A percentile compares a stretch with the other conserved stretches of the same genome.
phyloP scores from a whole-genome alignment of 345 rosid genomes.

The Eucalyptus shirleyi region DNA sequence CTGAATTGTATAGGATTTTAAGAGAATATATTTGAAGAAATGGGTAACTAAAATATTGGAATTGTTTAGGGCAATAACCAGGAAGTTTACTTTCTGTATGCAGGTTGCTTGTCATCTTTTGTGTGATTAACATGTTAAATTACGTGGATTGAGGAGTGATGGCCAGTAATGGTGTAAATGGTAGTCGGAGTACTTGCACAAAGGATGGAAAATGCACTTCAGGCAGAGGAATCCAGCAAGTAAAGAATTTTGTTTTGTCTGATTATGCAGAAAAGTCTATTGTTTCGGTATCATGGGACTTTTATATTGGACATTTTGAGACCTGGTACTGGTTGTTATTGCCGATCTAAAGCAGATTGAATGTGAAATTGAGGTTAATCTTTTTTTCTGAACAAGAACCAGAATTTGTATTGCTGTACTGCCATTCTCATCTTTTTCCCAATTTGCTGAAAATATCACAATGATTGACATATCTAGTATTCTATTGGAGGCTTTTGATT shows the following conservation, averaged over 20 bases:
- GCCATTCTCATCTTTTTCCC: too few relatives aligned
- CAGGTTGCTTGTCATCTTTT: conserved; percentile 73
- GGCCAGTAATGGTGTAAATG: conserved; percentile 95
- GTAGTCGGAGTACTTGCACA: conserved; percentile 51
- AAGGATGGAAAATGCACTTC: conserved; percentile 45
- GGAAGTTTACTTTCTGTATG: not conserved
- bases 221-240: conserved; percentile 90
- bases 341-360: too few relatives aligned
- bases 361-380: too few relatives aligned
- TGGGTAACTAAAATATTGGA: not conserved
- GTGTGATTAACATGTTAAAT: conserved; percentile 73
- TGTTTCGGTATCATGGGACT: not conserved
- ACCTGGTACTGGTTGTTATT: not conserved
- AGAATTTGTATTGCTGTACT: too few relatives aligned
- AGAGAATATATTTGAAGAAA: not conserved
- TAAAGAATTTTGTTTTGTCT: not conserved
- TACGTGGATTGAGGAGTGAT: conserved; percentile 92
- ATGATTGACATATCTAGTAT: not conserved
- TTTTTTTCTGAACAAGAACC: too few relatives aligned
- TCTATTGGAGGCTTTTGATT: too few relatives aligned
- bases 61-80: not conserved
- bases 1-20: not conserved
- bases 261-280: not conserved
- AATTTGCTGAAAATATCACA: not conserved
- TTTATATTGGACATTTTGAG: not conserved